A percentile compares a stretch with the other conserved stretches of the same genome.
These are phyloP conservation scores for Globisporangium paddicum DNA, from an alignment of 352 stramenopile genomes.

Conservation along the genomic window DNA sequence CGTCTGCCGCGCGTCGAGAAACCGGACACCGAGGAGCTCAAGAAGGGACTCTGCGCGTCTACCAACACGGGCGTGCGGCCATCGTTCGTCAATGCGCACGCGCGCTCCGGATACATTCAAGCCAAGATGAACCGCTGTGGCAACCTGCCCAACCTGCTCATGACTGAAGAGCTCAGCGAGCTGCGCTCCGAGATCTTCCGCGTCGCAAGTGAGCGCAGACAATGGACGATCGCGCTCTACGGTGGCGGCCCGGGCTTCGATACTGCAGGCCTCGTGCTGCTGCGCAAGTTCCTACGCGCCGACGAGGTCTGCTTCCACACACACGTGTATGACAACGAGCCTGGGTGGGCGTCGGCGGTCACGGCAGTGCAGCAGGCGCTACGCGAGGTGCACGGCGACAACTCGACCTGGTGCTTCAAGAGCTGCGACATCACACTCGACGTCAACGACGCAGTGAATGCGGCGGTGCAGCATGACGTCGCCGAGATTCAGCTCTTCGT, in stretches of 20 bases:
- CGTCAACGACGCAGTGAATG: conserved; percentile 31
- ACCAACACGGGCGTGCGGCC: conserved; percentile 63
- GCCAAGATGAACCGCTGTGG: conserved; percentile 69
- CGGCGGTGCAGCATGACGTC: conserved; percentile 21
- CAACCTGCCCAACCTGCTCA: conserved; percentile 55
- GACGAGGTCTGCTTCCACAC: conserved; percentile 37
- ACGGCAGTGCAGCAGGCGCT: conserved; percentile 27
- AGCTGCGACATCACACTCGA: conserved; percentile 59
- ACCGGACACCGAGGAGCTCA: conserved; percentile 44
- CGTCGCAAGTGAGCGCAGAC: too few relatives aligned
- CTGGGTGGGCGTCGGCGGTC: conserved; percentile 46
- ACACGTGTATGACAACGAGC: conserved; percentile 71
- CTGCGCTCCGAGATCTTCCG: conserved; percentile 54
- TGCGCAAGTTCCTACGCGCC: conserved; percentile 49
- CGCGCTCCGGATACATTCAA: conserved; percentile 58
- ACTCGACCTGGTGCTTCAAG: conserved; percentile 36
- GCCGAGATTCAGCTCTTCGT: conserved; percentile 39
- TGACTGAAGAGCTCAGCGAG: conserved; percentile 42
- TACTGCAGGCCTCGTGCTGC: conserved; percentile 42
- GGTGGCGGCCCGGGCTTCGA: conserved; percentile 62
- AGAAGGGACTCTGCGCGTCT: conserved; percentile 49
- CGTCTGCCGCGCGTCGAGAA: conserved; percentile 26
- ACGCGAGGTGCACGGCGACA: conserved; percentile 12
- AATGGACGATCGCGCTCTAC: conserved; percentile 37
- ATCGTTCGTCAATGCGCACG: conserved; percentile 52